Conservation (phyloP, 495 filamentous ascomycete species). For the Thozetella sp. region DNA sequence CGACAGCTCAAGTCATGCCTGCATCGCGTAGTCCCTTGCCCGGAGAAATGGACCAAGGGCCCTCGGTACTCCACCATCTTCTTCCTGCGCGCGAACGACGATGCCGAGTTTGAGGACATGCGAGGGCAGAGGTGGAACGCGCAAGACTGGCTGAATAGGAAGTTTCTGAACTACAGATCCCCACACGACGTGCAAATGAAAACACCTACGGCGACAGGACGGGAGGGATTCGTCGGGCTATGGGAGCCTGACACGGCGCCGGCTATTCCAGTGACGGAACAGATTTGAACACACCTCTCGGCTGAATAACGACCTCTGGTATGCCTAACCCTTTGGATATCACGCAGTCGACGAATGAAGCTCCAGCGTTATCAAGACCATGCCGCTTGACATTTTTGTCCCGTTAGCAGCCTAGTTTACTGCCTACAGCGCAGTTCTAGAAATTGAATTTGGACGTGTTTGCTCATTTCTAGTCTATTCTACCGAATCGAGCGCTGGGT, state of each 20-base stretch:
- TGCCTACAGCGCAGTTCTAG: too few relatives aligned
- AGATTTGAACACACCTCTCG: too few relatives aligned
- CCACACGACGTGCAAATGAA: not conserved
- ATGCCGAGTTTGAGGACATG: not conserved
- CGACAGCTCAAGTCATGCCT: not conserved
- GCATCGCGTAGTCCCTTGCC: not conserved
- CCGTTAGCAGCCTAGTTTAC: too few relatives aligned
- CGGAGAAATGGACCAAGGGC: not conserved
- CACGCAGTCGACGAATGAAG: too few relatives aligned
- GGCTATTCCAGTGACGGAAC: not conserved
- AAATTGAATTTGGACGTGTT: too few relatives aligned
- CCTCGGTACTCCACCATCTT: slow-evolving; percentile 1
- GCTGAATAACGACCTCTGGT: too few relatives aligned
- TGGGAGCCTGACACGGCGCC: not conserved
- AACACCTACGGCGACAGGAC: not conserved
- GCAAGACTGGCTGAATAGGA: not conserved
- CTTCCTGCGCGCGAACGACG: not conserved
- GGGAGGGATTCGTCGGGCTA: not conserved
- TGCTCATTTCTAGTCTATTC: too few relatives aligned
- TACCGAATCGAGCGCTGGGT: too few relatives aligned
- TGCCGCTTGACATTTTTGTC: too few relatives aligned
- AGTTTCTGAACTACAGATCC: slow-evolving; percentile 1
- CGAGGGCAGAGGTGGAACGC: not conserved
- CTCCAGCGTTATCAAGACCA: too few relatives aligned
- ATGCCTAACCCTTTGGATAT: too few relatives aligned